phyloP scores from a whole-genome alignment of 306 rosid species.

The Quillaja saponaria region DNA sequence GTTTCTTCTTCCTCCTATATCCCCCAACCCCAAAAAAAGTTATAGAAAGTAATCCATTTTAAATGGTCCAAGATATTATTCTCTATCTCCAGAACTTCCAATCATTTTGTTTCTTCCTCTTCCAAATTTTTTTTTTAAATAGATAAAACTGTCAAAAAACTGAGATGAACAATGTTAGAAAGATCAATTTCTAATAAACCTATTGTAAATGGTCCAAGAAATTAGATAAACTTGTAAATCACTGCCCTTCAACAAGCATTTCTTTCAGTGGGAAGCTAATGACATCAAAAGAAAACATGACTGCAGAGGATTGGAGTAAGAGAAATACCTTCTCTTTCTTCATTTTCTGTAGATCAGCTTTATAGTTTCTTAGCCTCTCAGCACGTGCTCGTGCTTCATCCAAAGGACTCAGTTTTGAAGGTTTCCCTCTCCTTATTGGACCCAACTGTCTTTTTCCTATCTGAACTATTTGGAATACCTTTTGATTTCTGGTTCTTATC shows the following conservation, averaged over 20 bases:
- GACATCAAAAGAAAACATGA: constrained; percentile 1
- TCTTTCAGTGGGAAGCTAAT: constrained; percentile 26
- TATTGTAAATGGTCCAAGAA: constrained; percentile 14
- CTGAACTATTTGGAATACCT: constrained; percentile 47
- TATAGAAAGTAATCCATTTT: too few species aligned
- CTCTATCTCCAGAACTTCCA: too few species aligned
- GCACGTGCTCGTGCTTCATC: constrained; percentile 98
- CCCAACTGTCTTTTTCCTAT: constrained; percentile 67
- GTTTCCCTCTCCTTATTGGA: constrained; percentile 82
- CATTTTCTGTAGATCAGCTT: constrained; percentile 96
- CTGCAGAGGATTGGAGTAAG: constrained; percentile 12
- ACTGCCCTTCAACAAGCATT: constrained; percentile 8
- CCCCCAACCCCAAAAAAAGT: too few species aligned
- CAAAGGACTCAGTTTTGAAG: constrained; percentile 85
- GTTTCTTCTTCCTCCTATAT: constrained; percentile 74
- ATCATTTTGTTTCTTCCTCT: too few species aligned
- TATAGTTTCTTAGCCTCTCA: constrained; percentile 75
- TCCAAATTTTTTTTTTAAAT: constrained; percentile 5
- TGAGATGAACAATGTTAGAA: constrained; percentile 18
- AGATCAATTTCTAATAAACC: constrained; percentile 17
- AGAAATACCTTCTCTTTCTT: constrained; percentile 90
- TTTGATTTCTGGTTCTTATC: constrained; percentile 71
- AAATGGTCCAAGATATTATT: too few species aligned
- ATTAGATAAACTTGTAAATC: constrained; percentile 8
- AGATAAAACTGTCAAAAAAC: background rate